These are phyloP conservation scores for Yamadazyma sp. DNA, from an alignment of 805 yeast genomes.

Conservation along the genomic window DNA sequence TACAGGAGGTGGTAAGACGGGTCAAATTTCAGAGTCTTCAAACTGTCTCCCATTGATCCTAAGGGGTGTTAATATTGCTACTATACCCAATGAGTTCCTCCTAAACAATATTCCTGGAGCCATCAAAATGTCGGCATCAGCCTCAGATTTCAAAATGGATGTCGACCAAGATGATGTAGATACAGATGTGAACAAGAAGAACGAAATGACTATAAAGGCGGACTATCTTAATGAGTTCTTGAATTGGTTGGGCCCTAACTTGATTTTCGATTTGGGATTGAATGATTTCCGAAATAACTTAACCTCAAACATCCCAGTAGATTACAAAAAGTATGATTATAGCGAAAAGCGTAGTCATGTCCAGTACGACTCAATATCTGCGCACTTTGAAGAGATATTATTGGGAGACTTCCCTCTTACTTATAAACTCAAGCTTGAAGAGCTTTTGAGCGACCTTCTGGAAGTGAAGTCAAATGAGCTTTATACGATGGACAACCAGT, in stretches of 20 bases:
- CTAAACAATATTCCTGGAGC: slow-evolving; percentile 30
- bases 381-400: slow-evolving; percentile 23
- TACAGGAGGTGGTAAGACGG: neutral
- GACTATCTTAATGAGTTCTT: slow-evolving; percentile 33
- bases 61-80: slow-evolving; percentile 59
- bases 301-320: slow-evolving; percentile 10
- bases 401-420: slow-evolving; percentile 29
- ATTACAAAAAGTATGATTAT: neutral
- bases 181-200: slow-evolving; percentile 26
- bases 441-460: slow-evolving; percentile 27
- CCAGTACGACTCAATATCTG: slow-evolving; percentile 3
- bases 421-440: slow-evolving; percentile 33
- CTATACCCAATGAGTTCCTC: slow-evolving; percentile 58
- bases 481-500: slow-evolving; percentile 24
- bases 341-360: neutral
- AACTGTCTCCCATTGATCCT: slow-evolving; percentile 69
- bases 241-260: slow-evolving; percentile 42
- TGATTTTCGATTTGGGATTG: slow-evolving; percentile 37
- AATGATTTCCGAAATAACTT: slow-evolving; percentile 16
- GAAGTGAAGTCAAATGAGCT: slow-evolving; percentile 9
- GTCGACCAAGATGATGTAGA: slow-evolving; percentile 39
- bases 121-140: slow-evolving; percentile 16
- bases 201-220: slow-evolving; percentile 30
- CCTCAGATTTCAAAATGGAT: slow-evolving; percentile 31
- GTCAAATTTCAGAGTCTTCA: slow-evolving; percentile 35